Percentiles rank a stretch among this genome's conserved stretches.
Conservation (phyloP, 305 asterid genomes). For the Fraxinus dipetala region DNA sequence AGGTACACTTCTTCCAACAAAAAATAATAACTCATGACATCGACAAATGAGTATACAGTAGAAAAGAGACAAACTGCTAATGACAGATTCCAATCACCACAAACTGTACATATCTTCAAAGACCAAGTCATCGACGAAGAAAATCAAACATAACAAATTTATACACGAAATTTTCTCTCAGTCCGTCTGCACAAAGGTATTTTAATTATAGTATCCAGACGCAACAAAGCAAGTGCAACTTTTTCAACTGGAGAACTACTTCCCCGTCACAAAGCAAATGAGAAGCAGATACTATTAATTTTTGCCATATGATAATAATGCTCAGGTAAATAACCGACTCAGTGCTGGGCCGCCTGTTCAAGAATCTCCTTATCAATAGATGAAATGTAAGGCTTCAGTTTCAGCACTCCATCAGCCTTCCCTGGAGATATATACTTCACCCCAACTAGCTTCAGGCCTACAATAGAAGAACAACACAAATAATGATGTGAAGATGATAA, state of each 20-base stretch:
- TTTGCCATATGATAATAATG: not conserved
- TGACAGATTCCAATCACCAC: not conserved
- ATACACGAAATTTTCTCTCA: not conserved
- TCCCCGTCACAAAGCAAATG: not conserved
- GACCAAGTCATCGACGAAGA: not conserved
- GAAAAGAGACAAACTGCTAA: not conserved
- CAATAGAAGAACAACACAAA: conserved; percentile 22
- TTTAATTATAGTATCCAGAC: not conserved
- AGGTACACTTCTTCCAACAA: not conserved
- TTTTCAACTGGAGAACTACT: not conserved
- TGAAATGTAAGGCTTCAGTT: conserved; percentile 54
- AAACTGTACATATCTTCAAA: not conserved
- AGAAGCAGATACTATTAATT: not conserved
- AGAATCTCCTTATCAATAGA: conserved; percentile 45
- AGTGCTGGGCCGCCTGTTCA: conserved; percentile 51
- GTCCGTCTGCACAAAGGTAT: not conserved
- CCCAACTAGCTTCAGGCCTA: conserved; percentile 74
- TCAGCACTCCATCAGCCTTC: conserved; percentile 44
- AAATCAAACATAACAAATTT: not conserved
- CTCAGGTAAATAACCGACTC: conserved; percentile 21
- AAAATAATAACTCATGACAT: not conserved
- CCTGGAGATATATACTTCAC: conserved; percentile 69
- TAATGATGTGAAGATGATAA: not conserved
- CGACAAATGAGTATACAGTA: not conserved
- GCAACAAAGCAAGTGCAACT: not conserved